A percentile compares a stretch with the other conserved stretches of the same genome.
Conservation (phyloP, 75 land plant species). For the Isoetes taiwanensis region DNA sequence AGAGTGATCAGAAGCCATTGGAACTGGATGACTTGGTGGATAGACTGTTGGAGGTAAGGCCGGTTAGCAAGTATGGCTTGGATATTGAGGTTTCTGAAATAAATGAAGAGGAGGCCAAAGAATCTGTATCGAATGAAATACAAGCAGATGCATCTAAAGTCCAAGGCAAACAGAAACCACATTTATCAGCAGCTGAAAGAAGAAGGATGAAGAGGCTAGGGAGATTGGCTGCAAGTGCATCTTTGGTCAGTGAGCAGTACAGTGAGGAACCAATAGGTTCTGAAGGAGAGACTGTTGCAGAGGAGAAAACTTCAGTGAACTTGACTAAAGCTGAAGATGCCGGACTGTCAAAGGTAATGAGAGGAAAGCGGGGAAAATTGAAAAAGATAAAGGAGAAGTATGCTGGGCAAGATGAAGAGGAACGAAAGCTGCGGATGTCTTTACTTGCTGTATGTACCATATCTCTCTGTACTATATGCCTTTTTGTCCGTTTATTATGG, state of each 20-base stretch:
- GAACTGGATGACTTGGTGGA: constrained; percentile 68
- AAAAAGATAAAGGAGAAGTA: constrained; percentile 94
- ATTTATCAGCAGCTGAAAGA: constrained; percentile 89
- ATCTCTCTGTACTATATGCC: not conserved
- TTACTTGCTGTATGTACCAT: constrained; percentile 65
- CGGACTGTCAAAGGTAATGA: constrained; percentile 42
- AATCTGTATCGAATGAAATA: constrained; percentile 13
- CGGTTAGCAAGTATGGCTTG: constrained; percentile 19
- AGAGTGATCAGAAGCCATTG: not conserved
- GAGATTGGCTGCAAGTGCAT: too few species aligned
- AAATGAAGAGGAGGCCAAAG: constrained; percentile 13
- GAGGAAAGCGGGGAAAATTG: constrained; percentile 80
- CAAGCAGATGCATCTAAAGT: constrained; percentile 8
- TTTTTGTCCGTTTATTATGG: not conserved
- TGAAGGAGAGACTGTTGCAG: constrained; percentile 2
- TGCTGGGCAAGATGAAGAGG: constrained; percentile 96
- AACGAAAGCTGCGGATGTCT: constrained; percentile 77
- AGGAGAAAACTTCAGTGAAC: constrained; percentile 12
- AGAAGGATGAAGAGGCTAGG: constrained; percentile 54
- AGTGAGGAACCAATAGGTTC: too few species aligned
- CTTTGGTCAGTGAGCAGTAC: too few species aligned
- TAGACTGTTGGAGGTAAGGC: constrained; percentile 16
- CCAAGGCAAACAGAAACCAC: constrained; percentile 58
- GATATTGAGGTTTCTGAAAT: constrained; percentile 17
- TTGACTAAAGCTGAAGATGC: constrained; percentile 6